Evolutionary conservation across 2,329 filamentous ascomycete genomes (phyloP).

Genomic region (Fusarium paranaense): DNA sequence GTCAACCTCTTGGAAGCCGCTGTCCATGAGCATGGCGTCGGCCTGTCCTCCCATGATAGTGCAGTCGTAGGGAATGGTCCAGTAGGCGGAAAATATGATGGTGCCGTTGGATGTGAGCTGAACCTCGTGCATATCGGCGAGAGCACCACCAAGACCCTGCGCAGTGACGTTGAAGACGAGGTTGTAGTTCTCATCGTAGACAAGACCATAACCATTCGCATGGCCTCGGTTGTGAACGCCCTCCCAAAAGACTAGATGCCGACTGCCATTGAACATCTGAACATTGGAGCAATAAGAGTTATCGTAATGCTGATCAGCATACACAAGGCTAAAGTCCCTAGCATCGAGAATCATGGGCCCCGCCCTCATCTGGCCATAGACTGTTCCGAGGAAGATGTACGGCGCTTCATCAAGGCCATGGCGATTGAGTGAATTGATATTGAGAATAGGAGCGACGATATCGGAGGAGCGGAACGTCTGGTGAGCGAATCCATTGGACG

Average conservation of each 20-base stretch:
- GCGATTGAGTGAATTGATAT: constrained; percentile 48
- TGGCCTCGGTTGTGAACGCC: constrained; percentile 42
- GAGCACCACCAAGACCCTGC: constrained; percentile 47
- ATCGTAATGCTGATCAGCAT: constrained; percentile 50
- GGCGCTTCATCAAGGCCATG: constrained; percentile 42
- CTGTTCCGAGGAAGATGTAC: constrained; percentile 50
- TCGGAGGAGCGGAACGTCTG: constrained; percentile 50
- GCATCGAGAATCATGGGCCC: constrained; percentile 52
- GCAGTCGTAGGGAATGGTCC: constrained; percentile 47
- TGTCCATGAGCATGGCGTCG: constrained; percentile 49
- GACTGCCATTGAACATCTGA: constrained; percentile 46
- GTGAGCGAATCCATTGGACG: constrained; percentile 44
- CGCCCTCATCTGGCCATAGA: constrained; percentile 36
- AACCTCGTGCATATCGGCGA: constrained; percentile 57
- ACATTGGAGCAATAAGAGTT: constrained; percentile 43
- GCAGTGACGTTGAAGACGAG: constrained; percentile 53
- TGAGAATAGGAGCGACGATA: constrained; percentile 50
- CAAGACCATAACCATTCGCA: constrained; percentile 46
- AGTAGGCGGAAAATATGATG: constrained; percentile 57
- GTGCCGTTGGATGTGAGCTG: constrained; percentile 55
- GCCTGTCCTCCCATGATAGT: constrained; percentile 46
- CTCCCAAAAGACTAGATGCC: constrained; percentile 53
- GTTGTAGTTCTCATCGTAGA: constrained; percentile 51
- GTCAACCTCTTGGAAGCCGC: constrained; percentile 55
- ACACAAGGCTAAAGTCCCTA: constrained; percentile 52